Base-by-base conservation (phyloP, 495 filamentous ascomycete species). In the Thermothielavioides terrestris region DNA sequence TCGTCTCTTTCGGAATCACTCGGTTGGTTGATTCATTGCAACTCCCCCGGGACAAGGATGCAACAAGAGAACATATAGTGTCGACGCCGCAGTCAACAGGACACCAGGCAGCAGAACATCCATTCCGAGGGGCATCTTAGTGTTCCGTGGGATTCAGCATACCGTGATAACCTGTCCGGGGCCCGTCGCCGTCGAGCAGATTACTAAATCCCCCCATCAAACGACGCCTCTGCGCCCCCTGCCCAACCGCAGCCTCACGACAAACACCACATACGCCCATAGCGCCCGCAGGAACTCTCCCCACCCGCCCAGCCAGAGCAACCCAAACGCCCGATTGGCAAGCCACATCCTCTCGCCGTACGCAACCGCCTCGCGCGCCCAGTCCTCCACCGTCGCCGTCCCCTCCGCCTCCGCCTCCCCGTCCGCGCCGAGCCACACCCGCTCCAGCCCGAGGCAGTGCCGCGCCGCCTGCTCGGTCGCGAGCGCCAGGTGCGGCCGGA, bases 401-500 rank as follows among this genome's bases (percentile, higher is more conserved):
- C 50, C 45, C 42, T 54, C 49, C 27, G 49, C 56, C 0, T 39
- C 32, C n/a, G n/a, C n/a, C n/a, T n/a, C n/a, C n/a, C n/a, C n/a
- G n/a, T n/a, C n/a, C n/a, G n/a, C n/a, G n/a, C n/a, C n/a, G n/a
- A n/a, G n/a, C 56, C 56, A 58, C 1, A 69, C 59, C 32, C 58
- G 63, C 17, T 60, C 62, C 28, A 75, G 47, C 28, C 52, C 34
- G n/a, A 67, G 31, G 15, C 63, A 63, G 51, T 72, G 60, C n/a
- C 60, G 52, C 10, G 72, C 72, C n/a, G 63, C 73, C 40, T 77
- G 73, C 30, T 61, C 68, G 7, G 71, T 72, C 27, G 67, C 64
- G 0, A 62, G 57, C 2, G 62, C 71, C 26, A 71, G 66, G 48
- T 78, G 75, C 31, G 77, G 75, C 37, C 76, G 50, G 21, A 80